Evolutionary conservation across 2,329 filamentous ascomycete genomes (phyloP).

Genomic region (Cylindrodendrum hubeiense): DNA sequence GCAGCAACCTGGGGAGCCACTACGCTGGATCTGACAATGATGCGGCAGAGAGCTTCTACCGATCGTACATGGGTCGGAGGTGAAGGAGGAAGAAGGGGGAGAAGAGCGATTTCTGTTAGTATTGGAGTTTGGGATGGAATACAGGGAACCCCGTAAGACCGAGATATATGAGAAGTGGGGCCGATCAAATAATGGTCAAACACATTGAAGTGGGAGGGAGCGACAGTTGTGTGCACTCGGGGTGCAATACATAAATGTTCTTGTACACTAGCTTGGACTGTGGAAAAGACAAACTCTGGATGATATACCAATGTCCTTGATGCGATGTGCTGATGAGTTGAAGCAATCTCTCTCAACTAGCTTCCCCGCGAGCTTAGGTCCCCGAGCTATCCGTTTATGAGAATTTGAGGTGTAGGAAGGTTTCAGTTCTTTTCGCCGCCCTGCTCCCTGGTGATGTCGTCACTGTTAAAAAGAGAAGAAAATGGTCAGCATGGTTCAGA

Average conservation of each 20-base stretch:
- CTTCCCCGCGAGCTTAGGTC: constrained; percentile 34
- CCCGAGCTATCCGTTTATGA: constrained; percentile 34
- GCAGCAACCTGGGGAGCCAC: constrained; percentile 69
- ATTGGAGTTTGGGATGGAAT: constrained; percentile 43
- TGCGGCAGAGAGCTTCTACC: constrained; percentile 89
- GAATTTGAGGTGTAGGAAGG: constrained; percentile 22
- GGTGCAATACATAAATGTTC: constrained; percentile 46
- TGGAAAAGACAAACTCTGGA: constrained; percentile 41
- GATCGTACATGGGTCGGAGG: constrained; percentile 84
- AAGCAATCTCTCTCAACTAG: constrained; percentile 31
- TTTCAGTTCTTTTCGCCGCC: constrained; percentile 73
- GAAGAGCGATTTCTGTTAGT: constrained; percentile 31
- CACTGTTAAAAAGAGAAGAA: constrained; percentile 59
- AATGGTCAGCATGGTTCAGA: constrained; percentile 25
- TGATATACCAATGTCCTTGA: constrained; percentile 31
- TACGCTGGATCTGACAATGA: constrained; percentile 74
- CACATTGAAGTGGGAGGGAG: constrained; percentile 24
- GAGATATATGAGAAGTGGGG: constrained; percentile 13
- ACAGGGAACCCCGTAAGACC: constrained; percentile 28
- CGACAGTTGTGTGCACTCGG: constrained; percentile 27
- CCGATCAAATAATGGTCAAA: background rate
- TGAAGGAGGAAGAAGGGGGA: constrained; percentile 50
- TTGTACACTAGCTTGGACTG: constrained; percentile 56
- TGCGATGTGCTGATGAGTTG: constrained; percentile 30
- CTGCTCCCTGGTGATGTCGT: constrained; percentile 81